Percentiles rank a stretch among this genome's conserved stretches.
These are phyloP conservation scores for Fusarium dimerum DNA, from an alignment of 2,329 filamentous ascomycete species.

Conservation along the genomic window DNA sequence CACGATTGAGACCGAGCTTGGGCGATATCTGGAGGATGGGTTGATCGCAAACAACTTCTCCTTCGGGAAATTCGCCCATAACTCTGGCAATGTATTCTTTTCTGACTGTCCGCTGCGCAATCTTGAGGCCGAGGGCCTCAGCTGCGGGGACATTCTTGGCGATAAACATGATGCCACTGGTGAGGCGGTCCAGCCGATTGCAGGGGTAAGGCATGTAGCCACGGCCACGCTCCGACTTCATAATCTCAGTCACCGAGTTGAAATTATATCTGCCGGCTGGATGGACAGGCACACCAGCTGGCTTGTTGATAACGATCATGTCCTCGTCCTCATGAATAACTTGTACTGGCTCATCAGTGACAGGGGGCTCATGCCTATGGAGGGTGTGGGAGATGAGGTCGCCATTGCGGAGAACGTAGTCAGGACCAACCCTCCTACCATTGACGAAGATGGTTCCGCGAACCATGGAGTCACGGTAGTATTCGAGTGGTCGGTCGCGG, in stretches of 20 bases:
- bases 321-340: slow-evolving; percentile 90
- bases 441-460: slow-evolving; percentile 79
- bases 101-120: slow-evolving; percentile 77
- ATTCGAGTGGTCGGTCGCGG: slow-evolving; percentile 79
- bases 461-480: slow-evolving; percentile 85
- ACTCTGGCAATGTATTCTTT: slow-evolving; percentile 97
- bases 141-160: slow-evolving; percentile 83
- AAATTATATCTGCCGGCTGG: slow-evolving; percentile 93
- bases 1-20: slow-evolving; percentile 89
- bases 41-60: slow-evolving; percentile 88
- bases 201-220: slow-evolving; percentile 67
- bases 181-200: slow-evolving; percentile 91
- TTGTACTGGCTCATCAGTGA: slow-evolving; percentile 75
- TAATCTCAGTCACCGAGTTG: slow-evolving; percentile 92
- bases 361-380: slow-evolving; percentile 93
- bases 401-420: slow-evolving; percentile 80
- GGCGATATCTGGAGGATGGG: slow-evolving; percentile 93
- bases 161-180: slow-evolving; percentile 97
- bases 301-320: slow-evolving; percentile 96
- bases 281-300: slow-evolving; percentile 91
- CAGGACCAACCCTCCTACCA: slow-evolving; percentile 66
- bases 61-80: slow-evolving; percentile 87
- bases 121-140: slow-evolving; percentile 73
- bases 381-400: slow-evolving; percentile 90
- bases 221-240: slow-evolving; percentile 70